phyloP scores from a whole-genome alignment of 2,329 filamentous ascomycete genomes.

The Parastagonospora avenae region DNA sequence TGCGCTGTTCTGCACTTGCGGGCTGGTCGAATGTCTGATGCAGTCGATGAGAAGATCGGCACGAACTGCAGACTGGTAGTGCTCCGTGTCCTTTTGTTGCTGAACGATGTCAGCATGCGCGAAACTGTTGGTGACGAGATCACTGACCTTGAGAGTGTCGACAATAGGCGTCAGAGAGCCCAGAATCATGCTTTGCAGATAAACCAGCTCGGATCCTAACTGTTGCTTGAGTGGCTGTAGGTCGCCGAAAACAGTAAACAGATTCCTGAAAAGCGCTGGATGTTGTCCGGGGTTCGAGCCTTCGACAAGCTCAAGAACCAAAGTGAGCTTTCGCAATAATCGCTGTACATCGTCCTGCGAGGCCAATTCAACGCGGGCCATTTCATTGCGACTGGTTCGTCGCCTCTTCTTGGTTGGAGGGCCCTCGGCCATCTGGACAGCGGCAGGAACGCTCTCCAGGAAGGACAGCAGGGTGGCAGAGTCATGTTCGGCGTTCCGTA shows the following conservation, averaged over 20 bases:
- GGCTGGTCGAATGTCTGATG: slow-evolving; percentile 87
- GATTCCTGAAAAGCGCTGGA: slow-evolving; percentile 73
- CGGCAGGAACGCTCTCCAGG: slow-evolving; percentile 73
- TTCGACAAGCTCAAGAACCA: slow-evolving; percentile 88
- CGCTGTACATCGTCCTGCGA: slow-evolving; percentile 69
- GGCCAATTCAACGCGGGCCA: slow-evolving; percentile 64
- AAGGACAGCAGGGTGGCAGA: slow-evolving; percentile 74
- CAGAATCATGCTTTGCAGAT: slow-evolving; percentile 84
- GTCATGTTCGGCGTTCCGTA: slow-evolving; percentile 74
- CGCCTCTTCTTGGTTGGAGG: slow-evolving; percentile 78
- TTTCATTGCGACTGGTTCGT: slow-evolving; percentile 75
- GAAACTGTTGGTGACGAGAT: background rate
- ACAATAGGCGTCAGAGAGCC: slow-evolving; percentile 84
- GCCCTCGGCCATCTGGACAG: slow-evolving; percentile 73
- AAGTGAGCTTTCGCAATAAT: slow-evolving; percentile 76
- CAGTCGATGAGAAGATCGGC: slow-evolving; percentile 93
- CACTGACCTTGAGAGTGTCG: slow-evolving; percentile 66
- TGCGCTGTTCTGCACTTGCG: slow-evolving; percentile 91
- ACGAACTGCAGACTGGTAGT: slow-evolving; percentile 80
- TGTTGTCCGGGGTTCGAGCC: slow-evolving; percentile 76
- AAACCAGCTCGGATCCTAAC: slow-evolving; percentile 84
- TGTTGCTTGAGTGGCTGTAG: slow-evolving; percentile 83
- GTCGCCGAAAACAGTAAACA: slow-evolving; percentile 86
- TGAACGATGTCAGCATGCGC: slow-evolving; percentile 3
- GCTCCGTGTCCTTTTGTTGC: slow-evolving; percentile 56